phyloP scores from a whole-genome alignment of 2,329 filamentous ascomycete genomes.

The Monilinia fructicola region DNA sequence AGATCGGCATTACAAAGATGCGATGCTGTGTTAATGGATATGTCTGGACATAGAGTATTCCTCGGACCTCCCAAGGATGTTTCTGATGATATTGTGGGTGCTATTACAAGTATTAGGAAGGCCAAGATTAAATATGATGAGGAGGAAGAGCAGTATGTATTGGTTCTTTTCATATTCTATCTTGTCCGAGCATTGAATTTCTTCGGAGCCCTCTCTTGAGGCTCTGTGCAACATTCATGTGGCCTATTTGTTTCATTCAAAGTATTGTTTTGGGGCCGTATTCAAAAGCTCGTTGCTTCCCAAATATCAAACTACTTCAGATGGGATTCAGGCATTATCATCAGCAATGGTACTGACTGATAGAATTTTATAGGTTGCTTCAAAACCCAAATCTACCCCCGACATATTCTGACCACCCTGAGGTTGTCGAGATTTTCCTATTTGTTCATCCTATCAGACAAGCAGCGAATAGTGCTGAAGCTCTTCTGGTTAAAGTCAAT shows the following conservation, averaged over 20 bases:
- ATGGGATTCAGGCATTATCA: neutral
- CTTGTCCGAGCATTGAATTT: neutral
- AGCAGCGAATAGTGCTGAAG: slow-evolving; percentile 49
- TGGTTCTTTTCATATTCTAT: neutral
- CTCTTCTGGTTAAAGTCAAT: slow-evolving; percentile 49
- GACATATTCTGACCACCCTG: slow-evolving; percentile 49
- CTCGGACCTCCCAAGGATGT: slow-evolving; percentile 47
- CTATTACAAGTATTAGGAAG: slow-evolving; percentile 45
- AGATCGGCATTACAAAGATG: slow-evolving; percentile 47
- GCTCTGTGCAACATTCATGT: neutral
- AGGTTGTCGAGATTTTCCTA: slow-evolving; percentile 54
- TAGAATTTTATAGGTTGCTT: slow-evolving; percentile 42
- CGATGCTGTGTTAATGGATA: slow-evolving; percentile 54
- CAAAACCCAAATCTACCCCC: slow-evolving; percentile 47
- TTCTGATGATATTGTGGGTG: slow-evolving; percentile 46
- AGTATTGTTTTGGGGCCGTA: neutral
- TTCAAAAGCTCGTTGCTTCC: neutral
- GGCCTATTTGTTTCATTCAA: too few relatives aligned
- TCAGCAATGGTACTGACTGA: neutral
- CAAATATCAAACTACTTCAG: too few relatives aligned
- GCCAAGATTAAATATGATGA: slow-evolving; percentile 49
- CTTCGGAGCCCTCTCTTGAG: neutral
- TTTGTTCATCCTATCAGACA: slow-evolving; percentile 57
- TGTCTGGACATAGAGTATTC: slow-evolving; percentile 51
- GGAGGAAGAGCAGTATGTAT: slow-evolving; percentile 44